Evolutionary conservation across 2,329 filamentous ascomycete genomes (phyloP), one percentile per base, ranked within the genome.

Genomic region (Cercospora berteroae): DNA sequence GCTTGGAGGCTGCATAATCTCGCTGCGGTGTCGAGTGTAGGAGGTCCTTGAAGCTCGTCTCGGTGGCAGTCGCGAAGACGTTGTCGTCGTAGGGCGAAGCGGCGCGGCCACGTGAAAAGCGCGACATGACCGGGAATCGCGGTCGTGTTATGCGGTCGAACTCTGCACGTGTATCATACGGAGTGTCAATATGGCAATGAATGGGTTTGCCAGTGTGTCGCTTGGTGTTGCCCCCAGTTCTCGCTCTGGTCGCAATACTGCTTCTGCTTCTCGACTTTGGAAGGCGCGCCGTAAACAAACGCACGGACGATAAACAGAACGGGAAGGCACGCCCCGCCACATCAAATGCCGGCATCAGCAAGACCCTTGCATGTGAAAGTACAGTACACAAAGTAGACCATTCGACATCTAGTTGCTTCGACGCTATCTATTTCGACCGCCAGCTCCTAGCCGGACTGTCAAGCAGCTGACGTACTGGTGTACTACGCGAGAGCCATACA

Each of bases 21-120:
- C 64, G 65, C 59, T 72, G 71, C 52, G 71, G 71, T 9, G 71
- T 73, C 16, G 70, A 72, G 55, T 73, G 71, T 18, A 73, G 58
- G 27, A 69, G 55, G 64, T 69, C 64, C 44, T 68, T 58, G 58
- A 72, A 71, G 64, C 71, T 72, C 39, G 70, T 72, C 56, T 65
- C 66, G 20, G 69, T 71, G 20, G 69, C 71, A 31, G 71, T 72
- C 25, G 69, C 62, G 59, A 68, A 71, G 50, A 67, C 50, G 60
- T 63, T 59, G 59, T 67, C 60, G 55, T 57, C 18, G 52, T 59
- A 61, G 36, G 62, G 66, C 10, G 68, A 70, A 64, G 66, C 67
- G 29, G 63, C 52, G 58, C 66, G 67, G 33, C 59, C 60, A 27
- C 60, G 55, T 25, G n/a, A 60, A 44, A 64, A 61, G 60, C 61